Base-by-base conservation (phyloP, 768 basidiomycete genomes). In the Hirschioporus abietinus region DNA sequence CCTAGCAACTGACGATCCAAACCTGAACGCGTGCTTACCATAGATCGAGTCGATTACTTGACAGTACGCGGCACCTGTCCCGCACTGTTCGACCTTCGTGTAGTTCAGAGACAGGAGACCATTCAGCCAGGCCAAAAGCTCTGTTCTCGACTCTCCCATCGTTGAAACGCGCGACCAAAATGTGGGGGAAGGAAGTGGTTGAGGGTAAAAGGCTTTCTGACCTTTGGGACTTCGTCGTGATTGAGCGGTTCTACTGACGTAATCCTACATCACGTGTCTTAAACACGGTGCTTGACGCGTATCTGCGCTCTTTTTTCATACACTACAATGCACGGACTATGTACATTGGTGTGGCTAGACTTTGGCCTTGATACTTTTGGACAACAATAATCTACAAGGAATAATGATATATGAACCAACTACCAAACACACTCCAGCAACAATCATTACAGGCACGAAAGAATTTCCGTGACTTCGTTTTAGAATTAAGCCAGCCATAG, bases 31-130 rank as follows among this genome's bases (percentile, higher is more conserved):
- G 24, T 30, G 63, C 89, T 72, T 69, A 93, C 95, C 88, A 76
- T 91, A 98, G 80, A 99, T 88, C 60, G 93, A 95, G 82, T 99
- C 97, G 68, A 99, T 78, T 74, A 99, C 83, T 78, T 99, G 97
- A 74, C 94, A 95, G 77, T 98, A 98, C 34, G 93, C 95, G 1
- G 87, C 95, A 63, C 96, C 96, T 0, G 88, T 86, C 18, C 94
- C 94, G 74, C 92, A 94, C 76, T 95, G 92, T 78, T 95, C 93
- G 69, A 97, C 79, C 78, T 96, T 99, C 15, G 91, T 93, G 80
- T 95, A 94, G 80, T 89, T 91, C 72, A 93, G 81, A 76, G 93
- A 90, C 0, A 98, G 85, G 25, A 99, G 88, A 58, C 96, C 92
- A 78, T 99, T 99, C 72, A 97, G 80, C 97, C 97, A 99, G 59